These are phyloP conservation scores for Exophiala oligosperma DNA, from an alignment of 2,329 filamentous ascomycete genomes.

Conservation along the genomic window DNA sequence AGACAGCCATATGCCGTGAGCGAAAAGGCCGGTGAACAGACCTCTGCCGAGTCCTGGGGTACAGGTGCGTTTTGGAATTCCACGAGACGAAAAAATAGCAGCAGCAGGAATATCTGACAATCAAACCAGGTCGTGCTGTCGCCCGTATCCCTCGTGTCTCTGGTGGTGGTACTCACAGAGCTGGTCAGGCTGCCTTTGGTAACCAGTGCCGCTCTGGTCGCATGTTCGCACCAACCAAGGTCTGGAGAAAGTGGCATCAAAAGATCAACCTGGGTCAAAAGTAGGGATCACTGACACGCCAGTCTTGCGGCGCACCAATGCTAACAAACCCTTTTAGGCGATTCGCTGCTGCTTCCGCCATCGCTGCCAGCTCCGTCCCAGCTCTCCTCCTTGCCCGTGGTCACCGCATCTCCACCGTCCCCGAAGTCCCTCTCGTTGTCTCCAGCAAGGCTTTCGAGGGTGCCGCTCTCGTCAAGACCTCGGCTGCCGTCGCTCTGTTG, in stretches of 20 bases:
- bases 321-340: conserved; percentile 58
- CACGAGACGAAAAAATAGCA: conserved; percentile 19
- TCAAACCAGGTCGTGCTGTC: conserved; percentile 82
- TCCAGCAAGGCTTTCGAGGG: conserved; percentile 85
- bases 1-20: conserved; percentile 98
- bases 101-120: conserved; percentile 13
- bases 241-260: conserved; percentile 99
- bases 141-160: conserved; percentile 99
- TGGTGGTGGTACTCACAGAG: conserved; percentile 99
- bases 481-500: conserved; percentile 80
- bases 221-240: conserved; percentile 99
- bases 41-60: conserved; percentile 99
- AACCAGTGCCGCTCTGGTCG: conserved; percentile 99
- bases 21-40: conserved; percentile 99
- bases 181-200: conserved; percentile 99
- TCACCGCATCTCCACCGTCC: conserved; percentile 87
- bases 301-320: background rate
- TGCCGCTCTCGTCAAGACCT: conserved; percentile 81
- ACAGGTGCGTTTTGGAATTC: conserved; percentile 71
- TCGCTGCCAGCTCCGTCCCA: conserved; percentile 93
- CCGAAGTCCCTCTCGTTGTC: conserved; percentile 96
- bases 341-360: conserved; percentile 94
- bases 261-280: conserved; percentile 99
- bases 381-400: conserved; percentile 95
- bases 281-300: conserved; percentile 50